These are phyloP conservation scores for Geotrichum fermentans DNA, from an alignment of 1,139 yeast species.

Conservation along the genomic window DNA sequence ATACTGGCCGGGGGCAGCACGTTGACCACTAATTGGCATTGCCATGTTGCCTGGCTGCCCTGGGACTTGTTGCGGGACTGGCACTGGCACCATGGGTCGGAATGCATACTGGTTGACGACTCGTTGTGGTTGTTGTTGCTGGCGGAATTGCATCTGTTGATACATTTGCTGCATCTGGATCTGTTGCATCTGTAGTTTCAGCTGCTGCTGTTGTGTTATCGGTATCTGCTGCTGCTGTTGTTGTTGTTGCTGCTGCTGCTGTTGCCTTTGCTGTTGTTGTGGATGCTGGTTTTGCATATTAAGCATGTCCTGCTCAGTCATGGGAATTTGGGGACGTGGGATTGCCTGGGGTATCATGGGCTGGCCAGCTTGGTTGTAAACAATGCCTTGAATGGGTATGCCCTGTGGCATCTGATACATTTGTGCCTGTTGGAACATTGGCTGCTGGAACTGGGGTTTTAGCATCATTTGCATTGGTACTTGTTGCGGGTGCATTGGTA, in stretches of 20 bases:
- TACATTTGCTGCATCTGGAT: constrained; percentile 1
- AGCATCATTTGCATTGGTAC: not conserved
- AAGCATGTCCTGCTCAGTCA: constrained; percentile 5
- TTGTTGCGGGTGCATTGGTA: constrained; percentile 3
- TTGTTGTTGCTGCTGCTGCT: constrained; percentile 11
- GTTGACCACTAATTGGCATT: constrained; percentile 1
- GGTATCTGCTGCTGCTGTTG: constrained; percentile 7
- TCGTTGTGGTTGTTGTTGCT: constrained; percentile 1
- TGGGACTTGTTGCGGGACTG: not conserved
- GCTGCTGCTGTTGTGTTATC: not conserved
- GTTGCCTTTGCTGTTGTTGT: constrained; percentile 11
- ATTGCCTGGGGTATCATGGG: not conserved
- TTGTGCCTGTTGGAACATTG: constrained; percentile 1
- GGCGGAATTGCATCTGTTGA: constrained; percentile 16
- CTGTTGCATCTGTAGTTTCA: constrained; percentile 7
- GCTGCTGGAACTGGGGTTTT: not conserved
- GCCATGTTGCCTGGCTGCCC: not conserved
- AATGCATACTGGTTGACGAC: not conserved
- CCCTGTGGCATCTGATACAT: constrained; percentile 5
- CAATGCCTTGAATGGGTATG: not conserved
- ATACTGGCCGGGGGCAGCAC: not conserved
- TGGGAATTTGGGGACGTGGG: not conserved
- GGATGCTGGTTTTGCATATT: constrained; percentile 19
- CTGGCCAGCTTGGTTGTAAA: not conserved
- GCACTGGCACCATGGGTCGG: not conserved